A percentile compares a stretch with the other conserved stretches of the same genome.
Conservation (phyloP, 176 grass and related monocot genomes). For the Eleusine indica region DNA sequence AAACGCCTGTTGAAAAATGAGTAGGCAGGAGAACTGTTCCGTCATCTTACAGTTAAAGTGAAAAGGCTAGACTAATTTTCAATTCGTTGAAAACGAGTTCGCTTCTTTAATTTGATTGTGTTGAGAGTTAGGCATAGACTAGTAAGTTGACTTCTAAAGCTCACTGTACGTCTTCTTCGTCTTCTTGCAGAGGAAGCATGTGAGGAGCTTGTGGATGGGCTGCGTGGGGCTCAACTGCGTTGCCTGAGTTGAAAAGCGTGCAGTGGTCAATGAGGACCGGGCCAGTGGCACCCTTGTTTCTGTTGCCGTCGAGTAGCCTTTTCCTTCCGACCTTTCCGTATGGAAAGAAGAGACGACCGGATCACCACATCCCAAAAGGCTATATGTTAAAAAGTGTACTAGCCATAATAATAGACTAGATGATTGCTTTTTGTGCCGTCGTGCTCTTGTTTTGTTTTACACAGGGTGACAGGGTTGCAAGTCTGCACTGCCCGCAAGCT, state of each 20-base stretch:
- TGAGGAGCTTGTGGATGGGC: slow-evolving; percentile 59
- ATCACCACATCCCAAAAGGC: neutral
- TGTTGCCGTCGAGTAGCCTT: neutral
- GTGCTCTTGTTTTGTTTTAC: neutral
- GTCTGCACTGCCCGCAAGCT: neutral
- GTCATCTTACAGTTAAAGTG: too few species aligned
- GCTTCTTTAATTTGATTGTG: neutral
- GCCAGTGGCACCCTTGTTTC: neutral
- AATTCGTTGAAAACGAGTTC: neutral
- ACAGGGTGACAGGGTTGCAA: neutral
- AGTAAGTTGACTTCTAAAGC: neutral
- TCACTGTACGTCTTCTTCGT: neutral
- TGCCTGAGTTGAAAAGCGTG: slow-evolving; percentile 32
- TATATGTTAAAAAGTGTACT: neutral
- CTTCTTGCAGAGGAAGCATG: slow-evolving; percentile 48
- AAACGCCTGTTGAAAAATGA: too few species aligned
- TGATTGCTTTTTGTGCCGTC: neutral
- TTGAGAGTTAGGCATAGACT: too few species aligned
- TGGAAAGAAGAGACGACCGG: neutral
- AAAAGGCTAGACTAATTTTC: too few species aligned
- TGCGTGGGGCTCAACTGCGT: slow-evolving; percentile 65
- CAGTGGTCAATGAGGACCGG: neutral
- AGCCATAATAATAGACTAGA: neutral
- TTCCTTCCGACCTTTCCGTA: neutral
- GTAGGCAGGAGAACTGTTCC: too few species aligned